A percentile compares a stretch with the other conserved stretches of the same genome.
These are phyloP conservation scores for Ilyonectria destructans DNA, from an alignment of 2,329 filamentous ascomycete genomes.

Conservation along the genomic window DNA sequence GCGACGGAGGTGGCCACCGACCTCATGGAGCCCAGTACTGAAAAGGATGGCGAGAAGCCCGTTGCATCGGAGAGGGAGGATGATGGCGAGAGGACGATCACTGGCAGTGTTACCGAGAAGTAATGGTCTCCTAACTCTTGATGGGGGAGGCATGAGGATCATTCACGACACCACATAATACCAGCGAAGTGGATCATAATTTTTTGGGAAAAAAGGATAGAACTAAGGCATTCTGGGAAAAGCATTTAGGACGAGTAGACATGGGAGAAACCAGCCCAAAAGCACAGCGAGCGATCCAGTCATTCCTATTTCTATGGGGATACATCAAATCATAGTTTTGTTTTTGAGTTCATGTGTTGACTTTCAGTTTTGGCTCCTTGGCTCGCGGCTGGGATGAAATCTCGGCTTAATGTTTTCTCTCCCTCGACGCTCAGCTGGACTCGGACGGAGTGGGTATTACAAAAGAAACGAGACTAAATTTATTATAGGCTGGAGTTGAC, in stretches of 20 bases:
- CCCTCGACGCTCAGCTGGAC: neutral
- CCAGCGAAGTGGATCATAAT: neutral
- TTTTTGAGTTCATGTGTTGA: neutral
- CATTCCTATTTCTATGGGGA: neutral
- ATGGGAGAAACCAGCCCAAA: neutral
- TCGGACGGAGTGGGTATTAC: too few relatives aligned
- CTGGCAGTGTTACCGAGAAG: constrained; percentile 18
- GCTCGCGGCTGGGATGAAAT: neutral
- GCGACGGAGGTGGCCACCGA: constrained; percentile 22
- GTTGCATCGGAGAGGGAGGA: constrained; percentile 12
- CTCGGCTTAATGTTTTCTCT: neutral
- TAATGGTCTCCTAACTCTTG: neutral
- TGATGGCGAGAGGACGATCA: constrained; percentile 22
- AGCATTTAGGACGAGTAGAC: neutral
- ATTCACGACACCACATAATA: constrained; percentile 4
- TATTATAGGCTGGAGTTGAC: too few relatives aligned
- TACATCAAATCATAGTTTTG: neutral
- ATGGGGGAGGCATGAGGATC: neutral
- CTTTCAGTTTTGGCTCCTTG: neutral
- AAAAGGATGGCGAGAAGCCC: constrained; percentile 13
- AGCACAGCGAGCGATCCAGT: neutral
- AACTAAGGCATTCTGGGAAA: neutral
- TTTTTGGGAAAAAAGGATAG: neutral
- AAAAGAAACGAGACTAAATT: too few relatives aligned
- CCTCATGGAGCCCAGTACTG: constrained; percentile 34